Evolutionary conservation across 345 rosid genomes (phyloP).

Genomic region (Sonneratia alba): DNA sequence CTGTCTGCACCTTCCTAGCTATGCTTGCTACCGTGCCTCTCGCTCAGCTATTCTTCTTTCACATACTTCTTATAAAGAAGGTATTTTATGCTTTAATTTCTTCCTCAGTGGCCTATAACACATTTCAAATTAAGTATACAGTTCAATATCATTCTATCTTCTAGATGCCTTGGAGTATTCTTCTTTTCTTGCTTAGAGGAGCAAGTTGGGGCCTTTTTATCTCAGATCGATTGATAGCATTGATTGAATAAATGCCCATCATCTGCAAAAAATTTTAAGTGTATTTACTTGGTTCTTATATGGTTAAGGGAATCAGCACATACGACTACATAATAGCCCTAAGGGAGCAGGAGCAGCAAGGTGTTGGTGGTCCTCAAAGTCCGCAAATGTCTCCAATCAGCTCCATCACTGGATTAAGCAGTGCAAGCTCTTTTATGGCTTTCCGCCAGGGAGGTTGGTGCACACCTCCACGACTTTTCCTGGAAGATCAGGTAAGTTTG

Average conservation of each 20-base stretch:
- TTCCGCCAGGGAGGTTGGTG: conserved; percentile 99
- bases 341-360: conserved; percentile 92
- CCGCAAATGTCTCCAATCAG: conserved; percentile 94
- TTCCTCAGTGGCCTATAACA: not conserved
- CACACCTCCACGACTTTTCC: conserved; percentile 90
- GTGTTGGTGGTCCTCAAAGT: conserved; percentile 81
- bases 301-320: conserved; percentile 84
- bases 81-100: conserved; percentile 17
- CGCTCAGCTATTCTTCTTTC: conserved; percentile 96
- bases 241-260: not conserved
- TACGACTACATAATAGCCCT: conserved; percentile 96
- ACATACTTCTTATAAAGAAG: conserved; percentile 88
- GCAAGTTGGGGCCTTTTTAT: not conserved
- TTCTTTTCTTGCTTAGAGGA: not conserved
- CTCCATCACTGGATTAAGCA: conserved; percentile 90
- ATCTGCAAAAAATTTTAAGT: not conserved
- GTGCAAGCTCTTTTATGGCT: conserved; percentile 90
- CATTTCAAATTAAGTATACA: not conserved
- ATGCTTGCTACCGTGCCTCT: conserved; percentile 91
- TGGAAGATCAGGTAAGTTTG: conserved; percentile 82
- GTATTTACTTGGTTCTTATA: not conserved
- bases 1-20: conserved; percentile 73
- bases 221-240: not conserved
- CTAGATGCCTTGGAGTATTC: not conserved
- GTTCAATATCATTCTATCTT: not conserved